Evolutionary conservation across 306 rosid genomes (phyloP).

Genomic region (Quercus alba): DNA sequence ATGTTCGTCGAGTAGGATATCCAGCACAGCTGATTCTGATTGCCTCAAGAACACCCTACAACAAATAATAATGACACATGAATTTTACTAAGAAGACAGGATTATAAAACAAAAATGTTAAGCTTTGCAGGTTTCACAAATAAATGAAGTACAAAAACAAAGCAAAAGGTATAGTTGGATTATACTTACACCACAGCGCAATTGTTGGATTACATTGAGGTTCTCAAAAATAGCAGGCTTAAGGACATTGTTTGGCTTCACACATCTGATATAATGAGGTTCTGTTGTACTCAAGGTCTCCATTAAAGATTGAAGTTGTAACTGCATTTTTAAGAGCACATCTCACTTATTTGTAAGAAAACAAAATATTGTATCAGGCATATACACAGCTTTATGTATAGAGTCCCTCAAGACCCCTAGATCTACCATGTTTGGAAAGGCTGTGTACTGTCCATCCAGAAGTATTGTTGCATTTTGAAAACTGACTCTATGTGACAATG

Average conservation of each 20-base stretch:
- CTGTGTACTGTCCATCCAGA: not conserved
- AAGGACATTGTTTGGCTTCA: constrained; percentile 96
- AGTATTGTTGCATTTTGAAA: not conserved
- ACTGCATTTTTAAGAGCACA: constrained; percentile 49
- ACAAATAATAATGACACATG: constrained; percentile 25
- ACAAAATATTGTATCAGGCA: not conserved
- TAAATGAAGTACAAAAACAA: constrained; percentile 16
- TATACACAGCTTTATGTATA: not conserved
- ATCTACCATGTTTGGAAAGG: not conserved
- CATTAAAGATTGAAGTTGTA: constrained; percentile 99
- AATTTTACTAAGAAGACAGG: constrained; percentile 18
- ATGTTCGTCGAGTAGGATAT: constrained; percentile 94
- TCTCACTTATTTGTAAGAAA: constrained; percentile 20
- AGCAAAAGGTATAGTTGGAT: constrained; percentile 22
- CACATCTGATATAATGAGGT: constrained; percentile 99
- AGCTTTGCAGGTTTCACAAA: not conserved
- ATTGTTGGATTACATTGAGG: constrained; percentile 83
- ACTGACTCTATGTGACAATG: not conserved
- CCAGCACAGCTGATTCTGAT: constrained; percentile 99
- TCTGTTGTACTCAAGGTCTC: constrained; percentile 95
- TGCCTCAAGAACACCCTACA: constrained; percentile 99
- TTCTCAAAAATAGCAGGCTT: constrained; percentile 97
- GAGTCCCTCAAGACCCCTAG: not conserved
- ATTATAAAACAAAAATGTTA: constrained; percentile 4
- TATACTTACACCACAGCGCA: constrained; percentile 98